Evolutionary conservation across 345 rosid species (phyloP).

Genomic region (Linum tenue): DNA sequence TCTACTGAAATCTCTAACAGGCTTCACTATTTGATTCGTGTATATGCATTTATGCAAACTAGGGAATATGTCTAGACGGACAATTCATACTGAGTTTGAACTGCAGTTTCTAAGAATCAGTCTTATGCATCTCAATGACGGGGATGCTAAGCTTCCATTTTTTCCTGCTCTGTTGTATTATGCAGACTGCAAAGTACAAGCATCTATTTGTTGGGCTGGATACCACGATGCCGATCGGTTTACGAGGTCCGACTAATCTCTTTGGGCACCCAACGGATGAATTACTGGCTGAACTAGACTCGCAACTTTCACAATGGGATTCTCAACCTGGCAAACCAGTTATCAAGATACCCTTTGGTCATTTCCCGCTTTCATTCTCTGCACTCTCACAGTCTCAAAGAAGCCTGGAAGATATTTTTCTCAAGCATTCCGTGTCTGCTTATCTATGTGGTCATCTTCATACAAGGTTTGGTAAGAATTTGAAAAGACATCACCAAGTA

Average conservation of each 20-base stretch:
- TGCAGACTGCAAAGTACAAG: conserved; percentile 50
- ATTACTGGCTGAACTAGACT: conserved; percentile 48
- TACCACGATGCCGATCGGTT: conserved; percentile 62
- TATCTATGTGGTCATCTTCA: conserved; percentile 93
- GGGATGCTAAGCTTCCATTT: neutral
- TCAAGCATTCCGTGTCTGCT: conserved; percentile 77
- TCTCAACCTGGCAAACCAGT: conserved; percentile 41
- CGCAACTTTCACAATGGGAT: conserved; percentile 71
- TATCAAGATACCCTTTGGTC: conserved; percentile 83
- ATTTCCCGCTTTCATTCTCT: conserved; percentile 84
- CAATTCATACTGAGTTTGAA: neutral
- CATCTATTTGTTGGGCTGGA: conserved; percentile 87
- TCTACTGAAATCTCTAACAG: neutral
- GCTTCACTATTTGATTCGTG: neutral
- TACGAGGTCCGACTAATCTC: conserved; percentile 93
- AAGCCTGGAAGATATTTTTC: conserved; percentile 66
- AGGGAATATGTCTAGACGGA: neutral
- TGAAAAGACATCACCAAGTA: conserved; percentile 65
- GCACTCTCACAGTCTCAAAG: conserved; percentile 48
- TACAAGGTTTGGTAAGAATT: conserved; percentile 68
- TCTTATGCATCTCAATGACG: neutral
- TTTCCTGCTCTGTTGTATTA: conserved; percentile 14
- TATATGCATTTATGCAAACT: neutral
- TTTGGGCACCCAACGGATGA: conserved; percentile 90
- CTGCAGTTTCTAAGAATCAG: neutral